Conservation (phyloP, 306 rosid genomes). For the Vigna reflexopilosa region DNA sequence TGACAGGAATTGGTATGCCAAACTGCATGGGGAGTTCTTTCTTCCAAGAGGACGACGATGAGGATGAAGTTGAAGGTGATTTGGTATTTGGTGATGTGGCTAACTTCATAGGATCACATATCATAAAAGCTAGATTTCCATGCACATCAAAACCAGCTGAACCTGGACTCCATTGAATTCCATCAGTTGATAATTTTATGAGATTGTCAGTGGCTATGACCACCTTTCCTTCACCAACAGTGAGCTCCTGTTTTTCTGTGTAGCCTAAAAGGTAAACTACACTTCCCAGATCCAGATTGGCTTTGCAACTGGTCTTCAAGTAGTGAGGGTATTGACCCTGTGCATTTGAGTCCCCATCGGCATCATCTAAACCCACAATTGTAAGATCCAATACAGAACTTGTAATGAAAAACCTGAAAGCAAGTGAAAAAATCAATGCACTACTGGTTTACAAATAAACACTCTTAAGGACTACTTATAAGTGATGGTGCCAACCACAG, state of each 20-base stretch:
- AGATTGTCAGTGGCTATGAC: slow-evolving; percentile 97
- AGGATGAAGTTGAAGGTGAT: slow-evolving; percentile 83
- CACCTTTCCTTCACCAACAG: slow-evolving; percentile 93
- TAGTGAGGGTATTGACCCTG: slow-evolving; percentile 71
- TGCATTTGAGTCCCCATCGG: slow-evolving; percentile 81
- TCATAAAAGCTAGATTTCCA: slow-evolving; percentile 96
- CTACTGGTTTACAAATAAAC: slow-evolving; percentile 16
- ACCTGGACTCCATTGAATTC: slow-evolving; percentile 84
- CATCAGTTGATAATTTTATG: slow-evolving; percentile 88
- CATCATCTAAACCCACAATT: slow-evolving; percentile 88
- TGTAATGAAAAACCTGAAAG: slow-evolving; percentile 91
- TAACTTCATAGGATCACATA: slow-evolving; percentile 97
- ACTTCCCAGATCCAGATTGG: slow-evolving; percentile 86
- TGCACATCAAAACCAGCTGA: slow-evolving; percentile 95
- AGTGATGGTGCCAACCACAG: neutral
- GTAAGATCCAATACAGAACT: slow-evolving; percentile 98
- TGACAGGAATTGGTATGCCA: slow-evolving; percentile 89
- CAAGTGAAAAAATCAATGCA: slow-evolving; percentile 30
- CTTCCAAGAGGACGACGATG: slow-evolving; percentile 84
- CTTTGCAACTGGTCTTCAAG: slow-evolving; percentile 84
- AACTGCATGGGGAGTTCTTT: slow-evolving; percentile 90
- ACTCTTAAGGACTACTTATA: slow-evolving; percentile 9
- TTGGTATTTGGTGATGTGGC: slow-evolving; percentile 92
- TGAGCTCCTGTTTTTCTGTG: slow-evolving; percentile 74
- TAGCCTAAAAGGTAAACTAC: slow-evolving; percentile 88